These are phyloP conservation scores for Capsella rubella DNA, from an alignment of 441 rosid genomes.

Conservation along the genomic window DNA sequence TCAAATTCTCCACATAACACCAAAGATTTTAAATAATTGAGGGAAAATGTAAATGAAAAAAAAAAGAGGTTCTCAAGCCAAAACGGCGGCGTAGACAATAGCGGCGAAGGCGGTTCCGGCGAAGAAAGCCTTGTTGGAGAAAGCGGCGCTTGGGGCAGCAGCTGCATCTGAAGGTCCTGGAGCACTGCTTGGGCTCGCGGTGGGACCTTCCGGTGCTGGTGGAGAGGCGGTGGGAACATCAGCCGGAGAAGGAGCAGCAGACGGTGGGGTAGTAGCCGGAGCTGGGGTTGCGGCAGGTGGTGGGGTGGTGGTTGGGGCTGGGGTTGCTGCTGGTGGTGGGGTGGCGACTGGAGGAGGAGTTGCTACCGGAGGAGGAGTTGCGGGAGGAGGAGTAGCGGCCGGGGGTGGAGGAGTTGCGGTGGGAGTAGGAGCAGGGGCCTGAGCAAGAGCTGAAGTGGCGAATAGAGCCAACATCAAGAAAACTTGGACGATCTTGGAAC, in stretches of 20 bases:
- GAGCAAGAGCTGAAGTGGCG: constrained; percentile 38
- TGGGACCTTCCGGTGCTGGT: constrained; percentile 42
- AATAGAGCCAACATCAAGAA: constrained; percentile 42
- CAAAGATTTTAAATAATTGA: constrained; percentile 36
- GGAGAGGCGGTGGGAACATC: constrained; percentile 41
- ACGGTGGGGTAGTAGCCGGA: constrained; percentile 33
- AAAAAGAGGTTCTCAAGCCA: constrained; percentile 31
- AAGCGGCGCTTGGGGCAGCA: constrained; percentile 37
- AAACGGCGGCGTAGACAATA: constrained; percentile 58
- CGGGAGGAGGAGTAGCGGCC: constrained; percentile 28
- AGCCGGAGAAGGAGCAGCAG: constrained; percentile 42
- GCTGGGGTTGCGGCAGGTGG: constrained; percentile 45
- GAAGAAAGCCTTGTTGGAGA: constrained; percentile 54
- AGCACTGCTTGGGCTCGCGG: constrained; percentile 30
- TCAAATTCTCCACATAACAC: constrained; percentile 43
- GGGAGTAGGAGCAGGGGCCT: constrained; percentile 48
- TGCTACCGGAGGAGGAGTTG: constrained; percentile 24
- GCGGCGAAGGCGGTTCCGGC: constrained; percentile 67
- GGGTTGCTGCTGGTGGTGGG: constrained; percentile 41
- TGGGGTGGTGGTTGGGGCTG: constrained; percentile 41
- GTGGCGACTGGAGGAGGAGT: constrained; percentile 45
- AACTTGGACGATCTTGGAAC: constrained; percentile 35
- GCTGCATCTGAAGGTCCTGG: constrained; percentile 41
- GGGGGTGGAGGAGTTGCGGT: constrained; percentile 35
- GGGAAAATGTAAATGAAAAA: neutral